Percentiles rank a stretch among this genome's conserved stretches.
phyloP scores from a whole-genome alignment of 1,139 yeast genomes.

The Candida sp. region DNA sequence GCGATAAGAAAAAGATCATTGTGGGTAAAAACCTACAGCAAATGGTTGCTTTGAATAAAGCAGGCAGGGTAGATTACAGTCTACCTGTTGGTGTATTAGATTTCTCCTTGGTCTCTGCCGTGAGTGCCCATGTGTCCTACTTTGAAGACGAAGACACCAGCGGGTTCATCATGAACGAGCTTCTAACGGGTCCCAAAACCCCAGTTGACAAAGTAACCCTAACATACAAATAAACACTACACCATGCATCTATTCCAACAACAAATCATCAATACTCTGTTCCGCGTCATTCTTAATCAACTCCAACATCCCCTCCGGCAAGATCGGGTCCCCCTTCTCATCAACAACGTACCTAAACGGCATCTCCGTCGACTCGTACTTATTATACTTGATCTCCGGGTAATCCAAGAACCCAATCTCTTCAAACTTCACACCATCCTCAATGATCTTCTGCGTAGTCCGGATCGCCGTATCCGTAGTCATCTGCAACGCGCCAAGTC shows the following conservation, averaged over 20 bases:
- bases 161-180: slow-evolving; percentile 69
- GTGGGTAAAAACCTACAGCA: slow-evolving; percentile 28
- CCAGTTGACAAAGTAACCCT: slow-evolving; percentile 29
- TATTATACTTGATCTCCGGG: slow-evolving; percentile 89
- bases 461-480: slow-evolving; percentile 97
- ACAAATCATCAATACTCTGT: slow-evolving; percentile 70
- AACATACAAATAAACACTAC: slow-evolving; percentile 2
- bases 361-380: slow-evolving; percentile 95
- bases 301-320: slow-evolving; percentile 92
- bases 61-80: slow-evolving; percentile 83
- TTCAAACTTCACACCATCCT: slow-evolving; percentile 59
- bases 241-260: slow-evolving; percentile 24
- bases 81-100: slow-evolving; percentile 84
- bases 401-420: slow-evolving; percentile 86
- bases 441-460: slow-evolving; percentile 79
- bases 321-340: slow-evolving; percentile 67
- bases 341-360: slow-evolving; percentile 90
- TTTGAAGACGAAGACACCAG: slow-evolving; percentile 89
- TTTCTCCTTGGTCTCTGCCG: slow-evolving; percentile 75
- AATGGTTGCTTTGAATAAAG: slow-evolving; percentile 55
- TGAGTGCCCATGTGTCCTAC: slow-evolving; percentile 88
- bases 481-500: slow-evolving; percentile 91
- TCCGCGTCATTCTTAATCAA: slow-evolving; percentile 86
- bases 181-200: slow-evolving; percentile 27
- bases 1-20: slow-evolving; percentile 1